phyloP scores from a whole-genome alignment of 306 rosid genomes.

The Cucumis hystrix region DNA sequence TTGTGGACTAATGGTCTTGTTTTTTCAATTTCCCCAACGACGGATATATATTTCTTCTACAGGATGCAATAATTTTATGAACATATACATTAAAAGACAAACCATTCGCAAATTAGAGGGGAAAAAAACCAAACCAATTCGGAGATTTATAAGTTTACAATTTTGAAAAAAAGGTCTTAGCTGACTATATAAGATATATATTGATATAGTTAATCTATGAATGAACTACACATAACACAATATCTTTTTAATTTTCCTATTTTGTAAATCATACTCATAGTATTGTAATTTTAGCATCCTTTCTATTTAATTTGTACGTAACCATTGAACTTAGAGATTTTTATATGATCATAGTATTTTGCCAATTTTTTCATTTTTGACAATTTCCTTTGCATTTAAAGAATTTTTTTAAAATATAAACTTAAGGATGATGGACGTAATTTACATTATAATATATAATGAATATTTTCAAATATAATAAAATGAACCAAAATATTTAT shows the following conservation, averaged over 20 bases:
- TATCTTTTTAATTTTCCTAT: background rate
- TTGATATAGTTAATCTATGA: background rate
- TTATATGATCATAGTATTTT: too few relatives aligned
- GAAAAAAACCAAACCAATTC: background rate
- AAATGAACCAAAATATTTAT: too few relatives aligned
- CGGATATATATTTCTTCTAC: background rate
- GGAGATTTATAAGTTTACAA: background rate
- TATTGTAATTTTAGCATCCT: background rate
- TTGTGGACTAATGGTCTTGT: background rate
- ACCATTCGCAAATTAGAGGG: background rate
- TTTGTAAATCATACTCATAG: background rate
- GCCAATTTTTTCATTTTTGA: too few relatives aligned
- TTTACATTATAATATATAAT: background rate
- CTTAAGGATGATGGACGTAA: background rate
- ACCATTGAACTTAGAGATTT: background rate
- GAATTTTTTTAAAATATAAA: too few relatives aligned
- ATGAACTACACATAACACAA: background rate
- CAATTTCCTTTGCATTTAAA: too few relatives aligned
- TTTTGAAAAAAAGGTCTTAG: background rate
- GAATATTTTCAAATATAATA: too few relatives aligned
- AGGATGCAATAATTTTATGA: background rate
- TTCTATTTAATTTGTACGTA: background rate
- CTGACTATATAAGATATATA: background rate
- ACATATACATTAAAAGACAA: background rate
- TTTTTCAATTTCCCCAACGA: background rate